phyloP scores from a whole-genome alignment of 805 yeast species.

The Wickerhamiella alocasiicola region DNA sequence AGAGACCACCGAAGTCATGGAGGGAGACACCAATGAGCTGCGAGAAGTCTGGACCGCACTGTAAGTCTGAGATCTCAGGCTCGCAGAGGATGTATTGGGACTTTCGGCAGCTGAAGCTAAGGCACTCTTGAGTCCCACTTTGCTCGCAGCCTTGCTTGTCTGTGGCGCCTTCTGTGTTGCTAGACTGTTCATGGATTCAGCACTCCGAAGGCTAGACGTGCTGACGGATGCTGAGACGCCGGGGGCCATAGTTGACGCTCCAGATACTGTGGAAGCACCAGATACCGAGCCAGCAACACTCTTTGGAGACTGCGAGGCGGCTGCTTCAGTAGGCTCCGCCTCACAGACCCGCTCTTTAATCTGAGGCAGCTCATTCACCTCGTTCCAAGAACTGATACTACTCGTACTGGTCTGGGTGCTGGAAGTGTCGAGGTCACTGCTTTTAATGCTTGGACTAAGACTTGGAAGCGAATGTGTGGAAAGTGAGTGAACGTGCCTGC shows the following conservation, averaged over 20 bases:
- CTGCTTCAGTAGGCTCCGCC: too few species aligned
- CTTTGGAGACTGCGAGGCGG: too few species aligned
- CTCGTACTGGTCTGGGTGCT: constrained; percentile 14
- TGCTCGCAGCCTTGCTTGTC: not conserved
- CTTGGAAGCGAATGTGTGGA: constrained; percentile 9
- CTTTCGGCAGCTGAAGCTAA: not conserved
- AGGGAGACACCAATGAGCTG: not conserved
- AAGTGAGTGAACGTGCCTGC: constrained; percentile 8
- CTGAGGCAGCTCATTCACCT: constrained; percentile 1
- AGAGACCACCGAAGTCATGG: not conserved
- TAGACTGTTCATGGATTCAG: not conserved
- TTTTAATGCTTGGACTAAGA: constrained; percentile 11
- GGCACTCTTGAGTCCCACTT: not conserved
- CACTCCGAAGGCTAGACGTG: not conserved
- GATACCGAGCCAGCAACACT: not conserved
- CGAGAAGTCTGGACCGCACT: too few species aligned
- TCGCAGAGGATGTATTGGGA: too few species aligned
- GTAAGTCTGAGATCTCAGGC: too few species aligned
- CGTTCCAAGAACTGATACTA: constrained; percentile 9
- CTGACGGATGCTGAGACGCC: too few species aligned
- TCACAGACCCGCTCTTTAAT: not conserved
- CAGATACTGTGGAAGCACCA: too few species aligned
- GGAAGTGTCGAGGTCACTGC: constrained; percentile 14
- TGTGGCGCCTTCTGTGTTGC: not conserved
- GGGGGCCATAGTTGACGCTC: too few species aligned